Conservation (phyloP, 257 asterid species). For the Lantana camara region DNA sequence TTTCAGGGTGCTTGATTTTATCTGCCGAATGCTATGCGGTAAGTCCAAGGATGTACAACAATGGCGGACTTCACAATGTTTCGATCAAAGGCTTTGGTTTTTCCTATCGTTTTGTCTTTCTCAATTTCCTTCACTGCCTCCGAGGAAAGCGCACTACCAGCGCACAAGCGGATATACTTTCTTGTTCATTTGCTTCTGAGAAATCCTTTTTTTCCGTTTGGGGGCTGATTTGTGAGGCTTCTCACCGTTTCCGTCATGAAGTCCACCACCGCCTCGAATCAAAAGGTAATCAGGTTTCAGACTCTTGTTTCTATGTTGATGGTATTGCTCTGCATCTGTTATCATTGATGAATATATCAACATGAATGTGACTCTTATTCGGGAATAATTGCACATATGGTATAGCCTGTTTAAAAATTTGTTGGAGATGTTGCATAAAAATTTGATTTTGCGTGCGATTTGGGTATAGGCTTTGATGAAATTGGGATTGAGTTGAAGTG, state of each 20-base stretch:
- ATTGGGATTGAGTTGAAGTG: background rate
- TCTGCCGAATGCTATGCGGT: conserved; percentile 29
- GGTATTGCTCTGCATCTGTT: background rate
- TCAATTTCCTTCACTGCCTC: conserved; percentile 25
- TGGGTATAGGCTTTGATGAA: conserved; percentile 8
- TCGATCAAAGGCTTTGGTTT: conserved; percentile 24
- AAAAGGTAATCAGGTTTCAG: conserved; percentile 37
- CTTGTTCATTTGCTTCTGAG: conserved; percentile 14
- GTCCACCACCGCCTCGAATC: conserved; percentile 31
- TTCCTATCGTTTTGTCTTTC: conserved; percentile 28
- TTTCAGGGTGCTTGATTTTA: conserved; percentile 22
- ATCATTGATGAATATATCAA: background rate
- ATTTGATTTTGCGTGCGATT: background rate
- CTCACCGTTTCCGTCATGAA: conserved; percentile 32
- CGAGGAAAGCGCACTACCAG: conserved; percentile 14
- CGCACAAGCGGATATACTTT: conserved; percentile 9
- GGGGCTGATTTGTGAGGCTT: conserved; percentile 23
- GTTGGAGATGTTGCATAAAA: background rate
- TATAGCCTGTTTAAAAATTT: background rate
- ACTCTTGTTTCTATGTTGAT: conserved; percentile 6
- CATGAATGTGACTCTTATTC: background rate
- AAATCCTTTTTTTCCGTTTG: background rate
- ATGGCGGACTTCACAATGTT: conserved; percentile 49
- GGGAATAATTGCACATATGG: background rate
- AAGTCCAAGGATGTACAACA: conserved; percentile 37